A percentile compares a stretch with the other conserved stretches of the same genome.
Conservation (phyloP, 345 rosid genomes). For the Acer campestre region DNA sequence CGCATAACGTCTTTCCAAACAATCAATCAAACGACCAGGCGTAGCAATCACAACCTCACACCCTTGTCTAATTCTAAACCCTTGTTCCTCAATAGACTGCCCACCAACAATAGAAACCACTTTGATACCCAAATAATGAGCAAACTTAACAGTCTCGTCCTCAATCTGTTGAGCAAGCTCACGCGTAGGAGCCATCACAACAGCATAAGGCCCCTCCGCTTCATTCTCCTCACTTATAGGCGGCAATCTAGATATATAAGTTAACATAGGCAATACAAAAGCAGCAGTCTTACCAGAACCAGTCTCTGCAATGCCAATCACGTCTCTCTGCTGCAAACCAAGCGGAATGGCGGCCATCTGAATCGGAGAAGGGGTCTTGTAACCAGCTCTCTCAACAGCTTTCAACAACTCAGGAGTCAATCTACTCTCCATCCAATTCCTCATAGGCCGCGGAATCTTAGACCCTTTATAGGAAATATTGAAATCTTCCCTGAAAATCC, state of each 20-base stretch:
- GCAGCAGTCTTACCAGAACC: constrained; percentile 98
- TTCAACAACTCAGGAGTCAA: constrained; percentile 67
- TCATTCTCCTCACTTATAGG: constrained; percentile 80
- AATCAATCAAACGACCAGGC: constrained; percentile 88
- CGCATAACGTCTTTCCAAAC: constrained; percentile 87
- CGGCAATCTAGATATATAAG: constrained; percentile 87
- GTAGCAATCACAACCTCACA: constrained; percentile 97
- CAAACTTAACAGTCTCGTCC: constrained; percentile 91
- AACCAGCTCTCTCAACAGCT: constrained; percentile 89
- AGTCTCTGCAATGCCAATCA: constrained; percentile 95
- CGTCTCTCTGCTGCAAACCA: constrained; percentile 92
- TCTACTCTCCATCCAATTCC: constrained; percentile 92
- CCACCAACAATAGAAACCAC: constrained; percentile 97
- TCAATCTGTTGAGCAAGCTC: constrained; percentile 96
- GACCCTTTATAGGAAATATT: constrained; percentile 94
- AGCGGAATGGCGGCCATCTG: constrained; percentile 95
- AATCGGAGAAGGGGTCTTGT: constrained; percentile 85
- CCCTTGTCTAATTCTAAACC: constrained; percentile 85
- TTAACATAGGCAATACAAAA: constrained; percentile 91
- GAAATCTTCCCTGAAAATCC: constrained; percentile 91
- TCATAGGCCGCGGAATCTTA: constrained; percentile 88
- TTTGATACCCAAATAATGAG: constrained; percentile 78
- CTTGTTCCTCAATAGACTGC: constrained; percentile 92
- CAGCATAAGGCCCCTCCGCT: constrained; percentile 94
- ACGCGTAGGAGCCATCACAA: constrained; percentile 92